A percentile compares a stretch with the other conserved stretches of the same genome.
Conservation (phyloP, 202 grass and related monocot species). For the Schoenoplectus triqueter region DNA sequence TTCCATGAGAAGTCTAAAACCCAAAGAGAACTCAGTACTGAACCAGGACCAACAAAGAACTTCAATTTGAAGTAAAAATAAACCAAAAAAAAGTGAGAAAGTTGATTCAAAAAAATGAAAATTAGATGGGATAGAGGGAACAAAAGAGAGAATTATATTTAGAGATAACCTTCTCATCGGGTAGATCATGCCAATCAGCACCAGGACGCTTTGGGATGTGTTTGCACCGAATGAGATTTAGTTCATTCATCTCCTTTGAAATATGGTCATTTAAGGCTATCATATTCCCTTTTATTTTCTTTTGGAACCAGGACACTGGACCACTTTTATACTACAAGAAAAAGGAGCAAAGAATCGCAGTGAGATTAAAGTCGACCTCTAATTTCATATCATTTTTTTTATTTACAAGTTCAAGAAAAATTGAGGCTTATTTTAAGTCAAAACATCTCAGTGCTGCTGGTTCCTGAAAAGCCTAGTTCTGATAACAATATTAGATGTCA, state of each 20-base stretch:
- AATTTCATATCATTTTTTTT: slow-evolving; percentile 7
- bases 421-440: neutral
- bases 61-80: neutral
- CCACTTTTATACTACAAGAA: slow-evolving; percentile 69
- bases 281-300: slow-evolving; percentile 79
- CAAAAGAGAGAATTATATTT: slow-evolving; percentile 19
- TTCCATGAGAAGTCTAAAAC: neutral
- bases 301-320: slow-evolving; percentile 89
- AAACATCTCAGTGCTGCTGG: neutral
- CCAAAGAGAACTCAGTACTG: neutral
- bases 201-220: slow-evolving; percentile 85
- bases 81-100: neutral
- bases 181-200: slow-evolving; percentile 92
- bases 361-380: neutral
- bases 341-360: slow-evolving; percentile 18
- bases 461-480: neutral
- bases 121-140: slow-evolving; percentile 7
- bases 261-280: slow-evolving; percentile 80
- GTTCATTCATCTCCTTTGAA: slow-evolving; percentile 99
- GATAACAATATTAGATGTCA: neutral
- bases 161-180: slow-evolving; percentile 78
- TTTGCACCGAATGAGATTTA: slow-evolving; percentile 96
- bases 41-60: neutral
- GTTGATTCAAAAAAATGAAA: slow-evolving; percentile 18
- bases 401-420: neutral